Evolutionary conservation across 345 rosid genomes (phyloP).

Genomic region (Hibiscus tridactylites): DNA sequence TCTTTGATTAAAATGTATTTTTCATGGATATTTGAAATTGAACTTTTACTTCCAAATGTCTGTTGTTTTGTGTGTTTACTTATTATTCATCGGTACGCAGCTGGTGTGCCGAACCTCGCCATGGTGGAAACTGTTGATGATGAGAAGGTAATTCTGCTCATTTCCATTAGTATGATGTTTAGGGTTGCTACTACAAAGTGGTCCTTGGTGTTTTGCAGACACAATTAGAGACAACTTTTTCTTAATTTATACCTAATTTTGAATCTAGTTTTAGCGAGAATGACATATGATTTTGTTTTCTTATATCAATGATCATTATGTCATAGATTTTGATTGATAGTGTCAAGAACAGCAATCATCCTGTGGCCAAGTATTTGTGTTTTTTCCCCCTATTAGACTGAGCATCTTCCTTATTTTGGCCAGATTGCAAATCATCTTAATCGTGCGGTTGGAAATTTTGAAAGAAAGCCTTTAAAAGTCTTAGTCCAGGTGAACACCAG

Average conservation of each 20-base stretch:
- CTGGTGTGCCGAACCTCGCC: slow-evolving; percentile 80
- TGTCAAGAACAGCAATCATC: neutral
- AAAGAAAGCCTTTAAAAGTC: slow-evolving; percentile 74
- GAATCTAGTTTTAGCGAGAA: neutral
- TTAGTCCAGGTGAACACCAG: slow-evolving; percentile 92
- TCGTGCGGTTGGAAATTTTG: slow-evolving; percentile 53
- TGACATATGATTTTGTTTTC: neutral
- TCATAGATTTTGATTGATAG: neutral
- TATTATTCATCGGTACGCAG: slow-evolving; percentile 30
- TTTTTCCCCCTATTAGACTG: neutral
- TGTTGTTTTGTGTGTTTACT: neutral
- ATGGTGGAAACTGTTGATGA: slow-evolving; percentile 85
- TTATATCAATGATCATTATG: neutral
- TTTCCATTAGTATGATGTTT: neutral
- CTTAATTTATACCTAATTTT: neutral
- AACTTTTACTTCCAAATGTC: neutral
- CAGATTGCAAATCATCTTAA: slow-evolving; percentile 91
- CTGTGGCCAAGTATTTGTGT: neutral
- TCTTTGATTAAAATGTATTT: neutral
- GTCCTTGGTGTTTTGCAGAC: neutral
- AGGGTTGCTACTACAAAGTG: neutral
- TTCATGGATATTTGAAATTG: neutral
- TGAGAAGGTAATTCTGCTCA: slow-evolving; percentile 49
- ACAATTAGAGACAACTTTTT: neutral
- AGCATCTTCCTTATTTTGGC: slow-evolving; percentile 4